A percentile compares a stretch with the other conserved stretches of the same genome.
Conservation (phyloP, 1,139 yeast species). For the Saccharomyces hybrid region DNA sequence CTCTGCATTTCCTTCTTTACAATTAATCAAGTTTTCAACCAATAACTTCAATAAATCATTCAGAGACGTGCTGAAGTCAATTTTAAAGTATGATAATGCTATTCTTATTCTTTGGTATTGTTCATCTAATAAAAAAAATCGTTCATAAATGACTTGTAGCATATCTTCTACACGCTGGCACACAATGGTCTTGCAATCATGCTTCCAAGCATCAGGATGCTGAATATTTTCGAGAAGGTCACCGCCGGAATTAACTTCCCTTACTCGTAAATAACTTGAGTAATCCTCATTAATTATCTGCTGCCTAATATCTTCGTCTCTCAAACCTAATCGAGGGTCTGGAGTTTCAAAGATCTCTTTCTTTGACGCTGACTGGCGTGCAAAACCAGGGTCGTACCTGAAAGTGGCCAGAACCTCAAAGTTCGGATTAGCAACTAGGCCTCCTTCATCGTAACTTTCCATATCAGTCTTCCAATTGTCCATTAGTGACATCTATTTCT, state of each 20-base stretch:
- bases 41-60: slow-evolving; percentile 41
- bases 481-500: background rate
- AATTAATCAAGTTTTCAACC: slow-evolving; percentile 20
- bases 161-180: slow-evolving; percentile 9
- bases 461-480: background rate
- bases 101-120: slow-evolving; percentile 56
- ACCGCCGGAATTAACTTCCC: background rate
- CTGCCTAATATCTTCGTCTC: background rate
- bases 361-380: slow-evolving; percentile 5
- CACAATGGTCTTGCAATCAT: background rate
- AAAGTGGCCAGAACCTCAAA: slow-evolving; percentile 62
- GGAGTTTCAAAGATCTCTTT: background rate
- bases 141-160: slow-evolving; percentile 18
- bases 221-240: slow-evolving; percentile 17
- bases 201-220: slow-evolving; percentile 6
- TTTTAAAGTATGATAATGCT: slow-evolving; percentile 48
- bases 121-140: slow-evolving; percentile 55
- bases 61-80: slow-evolving; percentile 40
- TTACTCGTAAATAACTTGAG: background rate
- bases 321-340: background rate
- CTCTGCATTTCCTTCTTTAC: slow-evolving; percentile 19
- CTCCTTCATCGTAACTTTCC: background rate
- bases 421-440: slow-evolving; percentile 15
- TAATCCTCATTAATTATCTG: background rate
- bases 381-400: slow-evolving; percentile 58